Conservation (phyloP, 164 flowering plant genomes). For the Hamamelis virginiana region DNA sequence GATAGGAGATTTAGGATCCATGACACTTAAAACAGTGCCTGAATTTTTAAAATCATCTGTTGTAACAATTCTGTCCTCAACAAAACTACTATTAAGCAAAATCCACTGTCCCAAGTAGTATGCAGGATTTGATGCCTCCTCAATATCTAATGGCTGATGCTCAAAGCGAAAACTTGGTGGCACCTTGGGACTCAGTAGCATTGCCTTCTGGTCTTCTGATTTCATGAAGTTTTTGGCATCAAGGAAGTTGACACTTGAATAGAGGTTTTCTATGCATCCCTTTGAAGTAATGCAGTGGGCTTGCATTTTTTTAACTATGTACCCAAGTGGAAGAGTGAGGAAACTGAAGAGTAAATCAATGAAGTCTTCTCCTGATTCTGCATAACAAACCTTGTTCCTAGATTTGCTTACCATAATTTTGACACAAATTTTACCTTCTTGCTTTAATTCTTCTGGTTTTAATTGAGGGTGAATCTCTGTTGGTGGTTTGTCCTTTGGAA, state of each 20-base stretch:
- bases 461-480: no score
- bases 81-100: no score
- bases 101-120: no score
- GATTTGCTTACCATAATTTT: conserved; percentile 13
- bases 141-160: conserved; percentile 1
- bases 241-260: neutral
- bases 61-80: no score
- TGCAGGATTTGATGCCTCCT: neutral
- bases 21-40: no score
- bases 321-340: conserved; percentile 16
- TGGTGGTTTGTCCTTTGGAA: neutral
- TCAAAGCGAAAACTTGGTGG: neutral
- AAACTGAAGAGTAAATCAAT: conserved; percentile 5
- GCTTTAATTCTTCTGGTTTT: no score
- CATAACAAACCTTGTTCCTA: conserved; percentile 2
- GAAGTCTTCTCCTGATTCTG: conserved; percentile 11
- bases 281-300: neutral
- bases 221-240: neutral
- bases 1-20: no score
- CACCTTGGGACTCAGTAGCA: conserved; percentile 19
- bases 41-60: no score
- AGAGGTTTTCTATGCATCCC: no score
- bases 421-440: neutral
- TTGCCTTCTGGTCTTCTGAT: conserved; percentile 4
- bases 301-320: neutral